A percentile compares a stretch with the other conserved stretches of the same genome.
phyloP scores from a whole-genome alignment of 1,284 basidiomycete genomes.

The Puccinia brachypodii region DNA sequence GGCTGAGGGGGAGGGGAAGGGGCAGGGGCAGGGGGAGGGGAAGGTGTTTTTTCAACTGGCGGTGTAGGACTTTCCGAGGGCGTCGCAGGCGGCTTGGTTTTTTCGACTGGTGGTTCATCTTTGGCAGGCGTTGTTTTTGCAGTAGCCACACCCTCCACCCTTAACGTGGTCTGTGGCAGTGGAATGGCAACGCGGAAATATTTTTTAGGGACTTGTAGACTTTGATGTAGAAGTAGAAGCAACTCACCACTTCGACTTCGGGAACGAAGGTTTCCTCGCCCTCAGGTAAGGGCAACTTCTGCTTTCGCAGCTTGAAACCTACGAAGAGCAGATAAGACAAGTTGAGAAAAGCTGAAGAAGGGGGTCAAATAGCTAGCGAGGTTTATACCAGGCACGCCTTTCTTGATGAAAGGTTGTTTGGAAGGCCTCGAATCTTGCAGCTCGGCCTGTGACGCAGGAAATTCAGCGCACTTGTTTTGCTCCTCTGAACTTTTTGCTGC shows the following conservation, averaged over 20 bases:
- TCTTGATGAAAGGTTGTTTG: slow-evolving; percentile 31
- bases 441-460: slow-evolving; percentile 1
- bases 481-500: background rate
- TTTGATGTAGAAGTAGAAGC: background rate
- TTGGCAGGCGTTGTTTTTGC: background rate
- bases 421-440: slow-evolving; percentile 26
- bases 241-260: slow-evolving; percentile 15
- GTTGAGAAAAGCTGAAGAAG: background rate
- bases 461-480: slow-evolving; percentile 11
- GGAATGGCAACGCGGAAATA: background rate
- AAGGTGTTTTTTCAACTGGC: background rate
- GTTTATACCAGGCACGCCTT: slow-evolving; percentile 23
- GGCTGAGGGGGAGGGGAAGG: background rate
- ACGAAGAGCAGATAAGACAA: background rate
- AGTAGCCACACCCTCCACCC: background rate
- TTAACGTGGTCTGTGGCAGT: background rate
- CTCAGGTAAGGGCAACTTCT: slow-evolving; percentile 7
- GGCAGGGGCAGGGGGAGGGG: background rate
- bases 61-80: background rate
- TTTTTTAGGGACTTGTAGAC: background rate
- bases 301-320: slow-evolving; percentile 13
- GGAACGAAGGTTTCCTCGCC: slow-evolving; percentile 6
- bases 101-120: background rate
- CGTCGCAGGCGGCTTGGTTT: background rate
- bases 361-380: background rate